These are phyloP conservation scores for Aspergillus sojae DNA, from an alignment of 2,329 filamentous ascomycete genomes.

Conservation along the genomic window DNA sequence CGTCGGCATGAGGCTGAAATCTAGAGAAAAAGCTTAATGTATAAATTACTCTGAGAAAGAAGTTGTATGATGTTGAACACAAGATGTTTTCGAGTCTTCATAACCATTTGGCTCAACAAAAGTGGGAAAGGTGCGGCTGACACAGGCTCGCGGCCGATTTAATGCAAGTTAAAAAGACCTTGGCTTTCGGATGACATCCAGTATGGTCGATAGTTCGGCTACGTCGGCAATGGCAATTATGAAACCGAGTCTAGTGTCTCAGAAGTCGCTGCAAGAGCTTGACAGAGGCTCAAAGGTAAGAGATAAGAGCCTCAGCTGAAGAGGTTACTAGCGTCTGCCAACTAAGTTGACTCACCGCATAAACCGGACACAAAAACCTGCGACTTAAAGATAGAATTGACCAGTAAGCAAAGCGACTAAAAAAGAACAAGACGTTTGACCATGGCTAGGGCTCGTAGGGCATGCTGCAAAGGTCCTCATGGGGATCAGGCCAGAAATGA, in stretches of 20 bases:
- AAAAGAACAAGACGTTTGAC: no score
- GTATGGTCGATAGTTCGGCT: neutral
- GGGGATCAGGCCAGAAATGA: conserved; percentile 7
- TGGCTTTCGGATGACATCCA: neutral
- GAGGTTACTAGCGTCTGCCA: neutral
- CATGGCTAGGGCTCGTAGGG: neutral
- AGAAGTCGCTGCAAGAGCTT: neutral
- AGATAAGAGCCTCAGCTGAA: neutral
- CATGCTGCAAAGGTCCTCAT: neutral
- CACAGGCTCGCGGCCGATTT: no score
- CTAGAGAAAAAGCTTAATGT: neutral
- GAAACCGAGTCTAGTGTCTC: neutral
- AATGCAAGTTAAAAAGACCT: neutral
- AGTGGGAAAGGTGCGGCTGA: neutral
- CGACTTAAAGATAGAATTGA: no score
- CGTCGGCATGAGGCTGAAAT: neutral
- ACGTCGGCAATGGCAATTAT: neutral
- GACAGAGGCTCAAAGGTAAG: neutral
- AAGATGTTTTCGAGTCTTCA: neutral
- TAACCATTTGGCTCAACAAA: neutral
- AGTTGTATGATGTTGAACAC: no score
- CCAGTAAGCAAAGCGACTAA: no score
- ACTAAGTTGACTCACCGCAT: neutral
- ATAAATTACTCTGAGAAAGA: neutral
- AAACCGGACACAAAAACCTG: neutral